phyloP scores from a whole-genome alignment of 495 filamentous ascomycete genomes.

The Parathielavia hyrcaniae region DNA sequence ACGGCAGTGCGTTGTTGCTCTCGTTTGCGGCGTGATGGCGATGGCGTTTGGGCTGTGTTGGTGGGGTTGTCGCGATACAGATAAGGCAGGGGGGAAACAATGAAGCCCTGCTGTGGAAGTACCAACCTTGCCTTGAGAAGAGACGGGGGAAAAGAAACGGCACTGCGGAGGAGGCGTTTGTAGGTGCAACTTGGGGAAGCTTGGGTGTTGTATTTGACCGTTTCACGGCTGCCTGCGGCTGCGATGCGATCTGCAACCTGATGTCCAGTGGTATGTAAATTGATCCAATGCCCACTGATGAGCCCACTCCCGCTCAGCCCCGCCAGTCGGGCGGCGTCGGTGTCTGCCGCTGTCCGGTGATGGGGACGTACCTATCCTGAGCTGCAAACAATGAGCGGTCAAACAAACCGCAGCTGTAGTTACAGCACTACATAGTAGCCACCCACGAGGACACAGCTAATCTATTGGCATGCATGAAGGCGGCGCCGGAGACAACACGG shows the following conservation, averaged over 20 bases:
- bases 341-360: slow-evolving; percentile 21
- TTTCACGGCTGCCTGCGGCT: not conserved
- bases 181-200: not conserved
- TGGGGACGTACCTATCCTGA: not conserved
- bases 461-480: slow-evolving; percentile 12
- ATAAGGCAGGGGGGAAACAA: slow-evolving; percentile 3
- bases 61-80: slow-evolving; percentile 5
- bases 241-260: slow-evolving; percentile 8
- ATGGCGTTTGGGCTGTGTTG: not conserved
- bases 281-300: not conserved
- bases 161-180: not conserved
- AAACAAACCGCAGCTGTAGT: not conserved
- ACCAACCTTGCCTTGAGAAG: not conserved
- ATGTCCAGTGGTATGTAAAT: not conserved
- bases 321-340: slow-evolving; percentile 12
- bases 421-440: not conserved
- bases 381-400: not conserved
- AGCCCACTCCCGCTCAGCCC: slow-evolving; percentile 17
- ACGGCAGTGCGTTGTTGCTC: not conserved
- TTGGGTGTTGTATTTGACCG: too few species aligned
- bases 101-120: not conserved
- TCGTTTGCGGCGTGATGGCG: not conserved
- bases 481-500: slow-evolving; percentile 5
- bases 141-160: not conserved
- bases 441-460: not conserved